Evolutionary conservation across 768 basidiomycete species (phyloP).

Genomic region (Lentinula aciculospora): DNA sequence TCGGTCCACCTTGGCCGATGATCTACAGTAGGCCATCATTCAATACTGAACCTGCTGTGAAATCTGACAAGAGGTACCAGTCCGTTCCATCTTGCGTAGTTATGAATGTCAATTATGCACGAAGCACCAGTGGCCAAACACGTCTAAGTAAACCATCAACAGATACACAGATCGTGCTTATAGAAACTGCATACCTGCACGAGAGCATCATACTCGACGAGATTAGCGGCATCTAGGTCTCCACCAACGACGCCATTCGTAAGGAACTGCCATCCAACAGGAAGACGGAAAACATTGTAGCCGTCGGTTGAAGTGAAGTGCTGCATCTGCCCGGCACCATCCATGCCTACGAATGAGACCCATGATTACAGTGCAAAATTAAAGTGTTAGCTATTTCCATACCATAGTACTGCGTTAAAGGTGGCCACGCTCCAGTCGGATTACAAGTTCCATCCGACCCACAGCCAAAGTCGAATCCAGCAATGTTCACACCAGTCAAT

Average conservation of each 20-base stretch:
- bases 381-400: constrained; percentile 11
- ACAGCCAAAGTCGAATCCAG: constrained; percentile 53
- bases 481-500: constrained; percentile 45
- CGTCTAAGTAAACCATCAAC: constrained; percentile 12
- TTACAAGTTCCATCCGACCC: constrained; percentile 37
- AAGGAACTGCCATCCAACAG: constrained; percentile 56
- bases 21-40: constrained; percentile 25
- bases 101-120: constrained; percentile 56
- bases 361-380: not conserved
- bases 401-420: constrained; percentile 40
- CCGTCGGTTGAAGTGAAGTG: constrained; percentile 53
- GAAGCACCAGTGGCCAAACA: constrained; percentile 43
- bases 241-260: constrained; percentile 31
- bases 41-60: not conserved
- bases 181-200: constrained; percentile 30
- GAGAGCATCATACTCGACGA: constrained; percentile 44
- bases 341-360: constrained; percentile 23
- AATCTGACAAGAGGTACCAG: constrained; percentile 19
- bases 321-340: constrained; percentile 53
- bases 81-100: constrained; percentile 53
- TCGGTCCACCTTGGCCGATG: constrained; percentile 59
- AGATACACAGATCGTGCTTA: not conserved
- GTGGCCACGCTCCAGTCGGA: constrained; percentile 33
- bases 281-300: constrained; percentile 54
- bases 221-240: constrained; percentile 34